phyloP scores from a whole-genome alignment of 2,329 filamentous ascomycete species.

The Fonsecaea pugnacius region DNA sequence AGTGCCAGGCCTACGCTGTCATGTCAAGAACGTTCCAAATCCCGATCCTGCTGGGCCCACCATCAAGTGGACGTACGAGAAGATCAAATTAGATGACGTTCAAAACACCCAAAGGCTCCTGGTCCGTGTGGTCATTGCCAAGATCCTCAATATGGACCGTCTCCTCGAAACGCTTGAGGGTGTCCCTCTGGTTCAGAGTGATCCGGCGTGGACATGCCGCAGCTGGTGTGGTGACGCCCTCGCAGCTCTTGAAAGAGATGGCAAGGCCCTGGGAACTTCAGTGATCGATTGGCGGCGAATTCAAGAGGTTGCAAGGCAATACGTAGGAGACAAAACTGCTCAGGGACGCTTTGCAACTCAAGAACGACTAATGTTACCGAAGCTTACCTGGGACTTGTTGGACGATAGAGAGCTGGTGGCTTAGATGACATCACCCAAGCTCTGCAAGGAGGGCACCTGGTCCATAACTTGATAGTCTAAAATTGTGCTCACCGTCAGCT shows the following conservation, averaged over 20 bases:
- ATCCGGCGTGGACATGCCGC: slow-evolving; percentile 48
- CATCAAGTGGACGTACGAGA: slow-evolving; percentile 26
- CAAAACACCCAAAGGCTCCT: slow-evolving; percentile 42
- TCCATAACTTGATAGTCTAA: too few relatives aligned
- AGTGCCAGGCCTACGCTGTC: slow-evolving; percentile 20
- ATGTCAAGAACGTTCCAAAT: slow-evolving; percentile 22
- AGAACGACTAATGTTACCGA: slow-evolving; percentile 32
- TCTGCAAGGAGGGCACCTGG: too few relatives aligned
- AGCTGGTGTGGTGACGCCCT: slow-evolving; percentile 48
- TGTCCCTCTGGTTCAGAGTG: slow-evolving; percentile 43
- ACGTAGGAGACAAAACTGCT: slow-evolving; percentile 44
- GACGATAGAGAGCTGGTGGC: slow-evolving; percentile 37
- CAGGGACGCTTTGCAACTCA: slow-evolving; percentile 33
- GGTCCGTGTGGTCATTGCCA: slow-evolving; percentile 47
- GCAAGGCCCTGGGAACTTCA: slow-evolving; percentile 46
- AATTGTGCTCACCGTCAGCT: too few relatives aligned
- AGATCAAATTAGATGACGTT: slow-evolving; percentile 8
- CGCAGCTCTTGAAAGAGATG: slow-evolving; percentile 42
- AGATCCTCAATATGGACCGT: slow-evolving; percentile 44
- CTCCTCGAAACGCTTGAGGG: slow-evolving; percentile 43
- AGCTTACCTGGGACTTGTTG: slow-evolving; percentile 41
- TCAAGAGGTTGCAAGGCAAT: slow-evolving; percentile 43
- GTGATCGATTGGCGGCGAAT: slow-evolving; percentile 47
- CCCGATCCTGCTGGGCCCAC: neutral
- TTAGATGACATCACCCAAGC: neutral